Conservation (phyloP, 768 basidiomycete species). For the Tricholoma saponaceum region DNA sequence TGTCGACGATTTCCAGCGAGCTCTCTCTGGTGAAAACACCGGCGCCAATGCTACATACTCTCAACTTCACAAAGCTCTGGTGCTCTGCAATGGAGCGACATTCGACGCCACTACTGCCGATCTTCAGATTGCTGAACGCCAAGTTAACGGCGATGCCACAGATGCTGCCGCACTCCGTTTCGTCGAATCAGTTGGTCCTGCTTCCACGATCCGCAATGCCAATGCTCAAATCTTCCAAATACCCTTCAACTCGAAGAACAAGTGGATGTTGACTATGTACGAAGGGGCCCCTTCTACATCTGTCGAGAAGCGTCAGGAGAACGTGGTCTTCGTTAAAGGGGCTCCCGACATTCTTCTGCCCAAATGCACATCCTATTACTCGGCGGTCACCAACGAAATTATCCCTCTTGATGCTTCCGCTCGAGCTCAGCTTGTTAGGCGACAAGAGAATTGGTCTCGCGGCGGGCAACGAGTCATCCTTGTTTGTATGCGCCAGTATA, state of each 20-base stretch:
- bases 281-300: conserved; percentile 2
- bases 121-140: conserved; percentile 26
- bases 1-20: conserved; percentile 18
- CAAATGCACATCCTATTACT: conserved; percentile 26
- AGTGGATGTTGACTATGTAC: conserved; percentile 52
- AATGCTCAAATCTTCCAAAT: conserved; percentile 31
- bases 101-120: conserved; percentile 34
- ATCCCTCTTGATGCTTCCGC: conserved; percentile 23
- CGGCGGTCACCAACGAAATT: conserved; percentile 13
- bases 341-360: conserved; percentile 53
- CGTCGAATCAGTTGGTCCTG: conserved; percentile 24
- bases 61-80: conserved; percentile 29
- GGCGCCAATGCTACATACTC: conserved; percentile 8
- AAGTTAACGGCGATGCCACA: conserved; percentile 44
- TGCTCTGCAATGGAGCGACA: conserved; percentile 55
- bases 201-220: conserved; percentile 16
- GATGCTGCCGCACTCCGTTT: conserved; percentile 55
- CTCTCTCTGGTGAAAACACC: conserved; percentile 5
- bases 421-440: conserved; percentile 14
- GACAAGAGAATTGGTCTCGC: conserved; percentile 40
- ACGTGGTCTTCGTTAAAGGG: conserved; percentile 49
- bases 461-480: conserved; percentile 53
- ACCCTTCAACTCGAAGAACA: conserved; percentile 49
- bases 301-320: conserved; percentile 8
- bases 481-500: conserved; percentile 30